Conservation (phyloP, 176 grass and related monocot genomes). For the Poa pratensis region DNA sequence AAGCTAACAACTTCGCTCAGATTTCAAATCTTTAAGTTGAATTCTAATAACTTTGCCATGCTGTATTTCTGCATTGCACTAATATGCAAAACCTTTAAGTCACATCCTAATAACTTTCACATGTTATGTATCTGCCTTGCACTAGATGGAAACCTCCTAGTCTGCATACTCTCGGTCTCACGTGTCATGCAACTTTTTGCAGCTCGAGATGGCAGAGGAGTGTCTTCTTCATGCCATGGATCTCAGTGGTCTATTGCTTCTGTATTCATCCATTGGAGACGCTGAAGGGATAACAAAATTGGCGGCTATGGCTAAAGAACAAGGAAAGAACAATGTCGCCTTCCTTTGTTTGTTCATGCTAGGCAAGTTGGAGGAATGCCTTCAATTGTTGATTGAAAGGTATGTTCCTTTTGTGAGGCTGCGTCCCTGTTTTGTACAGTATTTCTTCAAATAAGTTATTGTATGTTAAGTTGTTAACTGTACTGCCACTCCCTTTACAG, state of each 20-base stretch:
- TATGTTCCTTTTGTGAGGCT: slow-evolving; percentile 35
- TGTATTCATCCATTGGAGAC: slow-evolving; percentile 95
- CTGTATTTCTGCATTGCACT: slow-evolving; percentile 2
- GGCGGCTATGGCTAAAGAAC: slow-evolving; percentile 78
- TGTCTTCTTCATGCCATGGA: slow-evolving; percentile 87
- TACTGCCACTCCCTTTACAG: slow-evolving; percentile 45
- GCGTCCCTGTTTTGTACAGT: slow-evolving; percentile 9
- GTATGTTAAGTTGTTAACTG: slow-evolving; percentile 16
- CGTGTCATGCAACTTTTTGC: slow-evolving; percentile 39
- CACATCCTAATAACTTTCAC: background rate
- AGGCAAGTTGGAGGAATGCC: slow-evolving; percentile 94
- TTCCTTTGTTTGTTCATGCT: slow-evolving; percentile 98
- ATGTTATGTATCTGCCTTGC: slow-evolving; percentile 20
- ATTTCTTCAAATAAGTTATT: slow-evolving; percentile 6
- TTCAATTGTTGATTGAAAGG: slow-evolving; percentile 93
- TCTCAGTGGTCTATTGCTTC: slow-evolving; percentile 87
- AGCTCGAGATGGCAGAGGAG: slow-evolving; percentile 97
- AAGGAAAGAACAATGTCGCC: slow-evolving; percentile 95
- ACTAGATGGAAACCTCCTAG: slow-evolving; percentile 1
- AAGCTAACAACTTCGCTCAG: background rate
- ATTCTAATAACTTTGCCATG: slow-evolving; percentile 16
- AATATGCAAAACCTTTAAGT: slow-evolving; percentile 12
- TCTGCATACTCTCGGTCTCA: slow-evolving; percentile 7
- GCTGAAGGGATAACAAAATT: slow-evolving; percentile 86
- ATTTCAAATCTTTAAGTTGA: background rate